These are phyloP conservation scores for Colletotrichum liaoningense DNA, from an alignment of 2,329 filamentous ascomycete genomes.

Conservation along the genomic window DNA sequence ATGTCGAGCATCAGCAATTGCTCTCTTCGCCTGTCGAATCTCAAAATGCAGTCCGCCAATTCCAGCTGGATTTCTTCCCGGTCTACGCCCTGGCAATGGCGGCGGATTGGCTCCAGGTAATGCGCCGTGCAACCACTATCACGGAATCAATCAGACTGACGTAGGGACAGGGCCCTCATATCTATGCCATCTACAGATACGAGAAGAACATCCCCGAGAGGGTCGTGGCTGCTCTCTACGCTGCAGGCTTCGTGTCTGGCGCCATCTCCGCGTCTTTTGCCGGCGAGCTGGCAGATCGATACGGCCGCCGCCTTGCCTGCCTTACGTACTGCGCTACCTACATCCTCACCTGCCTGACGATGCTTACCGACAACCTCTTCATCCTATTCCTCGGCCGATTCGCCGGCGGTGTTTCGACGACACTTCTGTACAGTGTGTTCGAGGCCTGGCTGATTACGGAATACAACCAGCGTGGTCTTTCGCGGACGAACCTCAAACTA, in stretches of 20 bases:
- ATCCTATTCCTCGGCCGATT: conserved; percentile 66
- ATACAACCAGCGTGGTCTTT: conserved; percentile 59
- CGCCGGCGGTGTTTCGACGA: conserved; percentile 66
- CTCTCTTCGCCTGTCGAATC: conserved; percentile 18
- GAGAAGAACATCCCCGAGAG: conserved; percentile 58
- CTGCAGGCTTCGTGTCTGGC: conserved; percentile 60
- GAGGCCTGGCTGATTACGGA: conserved; percentile 72
- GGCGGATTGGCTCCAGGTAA: conserved; percentile 48
- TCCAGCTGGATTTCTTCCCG: conserved; percentile 40
- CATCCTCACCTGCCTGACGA: conserved; percentile 62
- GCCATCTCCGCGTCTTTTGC: conserved; percentile 56
- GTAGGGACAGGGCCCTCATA: conserved; percentile 53
- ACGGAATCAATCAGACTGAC: conserved; percentile 10
- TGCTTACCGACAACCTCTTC: conserved; percentile 54
- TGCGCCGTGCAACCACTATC: neutral
- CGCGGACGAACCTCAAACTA: conserved; percentile 54
- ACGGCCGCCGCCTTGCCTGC: conserved; percentile 63
- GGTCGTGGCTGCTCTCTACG: conserved; percentile 57
- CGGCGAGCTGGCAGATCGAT: conserved; percentile 52
- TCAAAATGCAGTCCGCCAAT: conserved; percentile 33
- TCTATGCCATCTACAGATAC: conserved; percentile 64
- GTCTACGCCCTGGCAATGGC: conserved; percentile 46
- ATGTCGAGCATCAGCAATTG: conserved; percentile 26
- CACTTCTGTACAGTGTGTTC: conserved; percentile 68
- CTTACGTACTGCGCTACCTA: conserved; percentile 65